Evolutionary conservation across 2,329 filamentous ascomycete genomes (phyloP).

Genomic region (Knufia petricola): DNA sequence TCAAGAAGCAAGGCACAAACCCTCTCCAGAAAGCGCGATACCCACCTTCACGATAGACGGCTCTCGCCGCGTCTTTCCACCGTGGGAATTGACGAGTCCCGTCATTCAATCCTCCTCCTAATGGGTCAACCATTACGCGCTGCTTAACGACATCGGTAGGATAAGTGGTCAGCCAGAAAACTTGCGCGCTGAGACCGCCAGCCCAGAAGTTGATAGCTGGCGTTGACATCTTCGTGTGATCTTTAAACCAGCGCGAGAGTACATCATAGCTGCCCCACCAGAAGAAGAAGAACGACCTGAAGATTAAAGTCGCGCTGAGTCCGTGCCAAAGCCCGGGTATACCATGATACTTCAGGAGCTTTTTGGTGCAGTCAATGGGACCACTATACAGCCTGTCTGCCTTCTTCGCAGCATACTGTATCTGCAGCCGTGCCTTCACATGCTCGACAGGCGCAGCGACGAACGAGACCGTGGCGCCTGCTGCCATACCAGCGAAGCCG

Average conservation of each 20-base stretch:
- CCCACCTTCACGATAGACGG: constrained; percentile 68
- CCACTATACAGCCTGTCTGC: constrained; percentile 70
- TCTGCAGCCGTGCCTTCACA: constrained; percentile 84
- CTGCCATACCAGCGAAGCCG: constrained; percentile 75
- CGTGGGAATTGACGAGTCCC: constrained; percentile 57
- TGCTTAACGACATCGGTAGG: constrained; percentile 93
- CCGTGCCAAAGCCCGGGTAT: constrained; percentile 76
- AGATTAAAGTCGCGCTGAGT: constrained; percentile 72
- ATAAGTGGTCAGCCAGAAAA: constrained; percentile 91
- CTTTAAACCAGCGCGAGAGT: constrained; percentile 58
- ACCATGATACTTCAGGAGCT: constrained; percentile 56
- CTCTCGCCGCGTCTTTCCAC: constrained; percentile 71
- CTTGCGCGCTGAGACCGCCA: constrained; percentile 80
- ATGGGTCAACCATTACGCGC: constrained; percentile 87
- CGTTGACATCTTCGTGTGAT: constrained; percentile 59
- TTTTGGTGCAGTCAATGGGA: constrained; percentile 70
- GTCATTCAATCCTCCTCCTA: constrained; percentile 61
- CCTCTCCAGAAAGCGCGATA: constrained; percentile 82
- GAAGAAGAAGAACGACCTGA: constrained; percentile 90
- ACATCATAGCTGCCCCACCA: constrained; percentile 97
- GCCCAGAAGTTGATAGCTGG: constrained; percentile 96
- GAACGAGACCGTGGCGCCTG: constrained; percentile 83
- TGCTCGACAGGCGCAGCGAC: constrained; percentile 92
- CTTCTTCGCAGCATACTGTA: constrained; percentile 81
- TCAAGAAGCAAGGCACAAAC: constrained; percentile 83